A percentile compares a stretch with the other conserved stretches of the same genome.
phyloP scores from a whole-genome alignment of 441 rosid genomes.

The Biscutella laevigata region DNA sequence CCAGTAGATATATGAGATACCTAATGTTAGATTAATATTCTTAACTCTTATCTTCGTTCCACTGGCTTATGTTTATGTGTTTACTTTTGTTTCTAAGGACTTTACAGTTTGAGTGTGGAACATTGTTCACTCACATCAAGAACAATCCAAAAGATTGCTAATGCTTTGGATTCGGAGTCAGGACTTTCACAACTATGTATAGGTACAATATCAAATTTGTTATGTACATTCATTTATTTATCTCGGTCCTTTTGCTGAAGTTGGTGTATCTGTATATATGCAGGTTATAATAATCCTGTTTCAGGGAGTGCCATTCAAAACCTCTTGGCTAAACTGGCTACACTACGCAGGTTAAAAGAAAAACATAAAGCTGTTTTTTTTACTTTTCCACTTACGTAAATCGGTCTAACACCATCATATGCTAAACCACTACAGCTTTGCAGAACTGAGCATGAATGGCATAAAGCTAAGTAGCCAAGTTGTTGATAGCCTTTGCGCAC shows the following conservation, averaged over 20 bases:
- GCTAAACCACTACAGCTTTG: conserved; percentile 42
- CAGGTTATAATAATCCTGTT: conserved; percentile 69
- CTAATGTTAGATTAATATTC: neutral
- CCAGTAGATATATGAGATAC: neutral
- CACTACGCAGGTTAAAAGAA: conserved; percentile 49
- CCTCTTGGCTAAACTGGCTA: conserved; percentile 57
- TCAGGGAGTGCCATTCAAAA: conserved; percentile 57
- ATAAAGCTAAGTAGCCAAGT: conserved; percentile 63
- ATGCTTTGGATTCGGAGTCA: conserved; percentile 54
- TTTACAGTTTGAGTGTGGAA: conserved; percentile 76
- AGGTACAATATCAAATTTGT: conserved; percentile 36
- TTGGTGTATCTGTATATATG: conserved; percentile 4
- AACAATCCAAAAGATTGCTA: conserved; percentile 73
- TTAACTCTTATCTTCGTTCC: conserved; percentile 4
- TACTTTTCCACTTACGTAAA: neutral
- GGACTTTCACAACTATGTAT: conserved; percentile 68
- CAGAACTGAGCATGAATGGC: conserved; percentile 76
- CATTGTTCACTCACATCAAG: conserved; percentile 85
- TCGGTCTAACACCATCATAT: conserved; percentile 8
- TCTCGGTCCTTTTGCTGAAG: conserved; percentile 6
- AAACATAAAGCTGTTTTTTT: neutral
- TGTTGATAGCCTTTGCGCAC: conserved; percentile 55
- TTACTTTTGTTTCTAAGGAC: conserved; percentile 40
- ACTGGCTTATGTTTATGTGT: neutral
- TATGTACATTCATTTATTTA: neutral